These are phyloP conservation scores for Leptodermis oblonga DNA, from an alignment of 257 asterid genomes.

Conservation along the genomic window DNA sequence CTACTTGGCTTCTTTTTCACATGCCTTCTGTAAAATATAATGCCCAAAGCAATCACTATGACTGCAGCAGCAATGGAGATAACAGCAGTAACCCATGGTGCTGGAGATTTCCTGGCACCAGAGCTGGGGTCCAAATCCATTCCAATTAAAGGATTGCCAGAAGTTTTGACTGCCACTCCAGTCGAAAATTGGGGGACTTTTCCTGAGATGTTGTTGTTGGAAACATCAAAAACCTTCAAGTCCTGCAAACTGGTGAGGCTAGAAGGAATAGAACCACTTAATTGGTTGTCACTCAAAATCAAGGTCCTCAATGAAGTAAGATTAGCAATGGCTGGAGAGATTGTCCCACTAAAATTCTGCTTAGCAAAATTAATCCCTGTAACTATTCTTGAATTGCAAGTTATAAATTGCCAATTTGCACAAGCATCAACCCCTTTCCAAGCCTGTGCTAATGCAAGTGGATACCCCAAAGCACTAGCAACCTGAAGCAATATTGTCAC, in stretches of 20 bases:
- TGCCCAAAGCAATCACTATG: constrained; percentile 15
- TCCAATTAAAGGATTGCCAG: constrained; percentile 60
- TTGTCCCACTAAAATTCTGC: constrained; percentile 55
- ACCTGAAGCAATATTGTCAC: constrained; percentile 54
- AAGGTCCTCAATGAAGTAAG: constrained; percentile 43
- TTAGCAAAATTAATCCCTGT: constrained; percentile 46
- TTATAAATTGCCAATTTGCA: constrained; percentile 46
- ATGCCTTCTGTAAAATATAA: constrained; percentile 25
- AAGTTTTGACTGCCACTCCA: constrained; percentile 33
- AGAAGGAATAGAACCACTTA: constrained; percentile 59
- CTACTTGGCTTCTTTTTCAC: constrained; percentile 7
- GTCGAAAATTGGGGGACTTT: constrained; percentile 62
- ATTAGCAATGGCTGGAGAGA: constrained; percentile 53
- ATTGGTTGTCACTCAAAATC: constrained; percentile 47
- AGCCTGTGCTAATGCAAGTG: constrained; percentile 45
- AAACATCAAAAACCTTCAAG: constrained; percentile 56
- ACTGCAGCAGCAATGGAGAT: constrained; percentile 22
- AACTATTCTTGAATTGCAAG: constrained; percentile 54
- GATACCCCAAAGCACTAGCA: constrained; percentile 53
- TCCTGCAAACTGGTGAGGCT: constrained; percentile 40
- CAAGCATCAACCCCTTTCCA: constrained; percentile 84
- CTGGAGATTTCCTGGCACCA: not conserved
- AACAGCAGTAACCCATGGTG: constrained; percentile 29
- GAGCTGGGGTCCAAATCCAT: constrained; percentile 30
- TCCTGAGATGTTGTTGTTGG: constrained; percentile 82